Conservation (phyloP, 2,329 filamentous ascomycete species). For the Cladophialophora immunda region DNA sequence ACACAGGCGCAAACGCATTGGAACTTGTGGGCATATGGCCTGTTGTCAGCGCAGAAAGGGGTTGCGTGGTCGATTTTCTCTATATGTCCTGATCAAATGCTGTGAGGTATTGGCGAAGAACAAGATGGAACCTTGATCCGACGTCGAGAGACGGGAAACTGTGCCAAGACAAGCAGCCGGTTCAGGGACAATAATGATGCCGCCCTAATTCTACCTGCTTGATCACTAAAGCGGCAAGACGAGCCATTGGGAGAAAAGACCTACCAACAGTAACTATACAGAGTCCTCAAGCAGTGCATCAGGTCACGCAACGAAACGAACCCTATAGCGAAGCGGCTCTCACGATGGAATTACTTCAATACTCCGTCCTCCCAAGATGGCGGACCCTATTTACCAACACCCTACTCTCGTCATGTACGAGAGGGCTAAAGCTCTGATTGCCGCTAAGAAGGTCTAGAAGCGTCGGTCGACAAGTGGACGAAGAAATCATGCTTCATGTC, state of each 20-base stretch:
- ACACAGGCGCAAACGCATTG: background rate
- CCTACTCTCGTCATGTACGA: no score
- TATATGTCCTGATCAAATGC: background rate
- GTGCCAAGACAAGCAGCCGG: background rate
- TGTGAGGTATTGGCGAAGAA: background rate
- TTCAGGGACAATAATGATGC: background rate
- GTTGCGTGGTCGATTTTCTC: background rate
- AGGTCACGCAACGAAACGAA: no score
- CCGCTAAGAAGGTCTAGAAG: no score
- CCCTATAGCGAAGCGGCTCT: no score
- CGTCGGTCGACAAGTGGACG: no score
- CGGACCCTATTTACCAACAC: no score
- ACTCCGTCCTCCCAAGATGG: no score
- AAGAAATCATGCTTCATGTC: no score
- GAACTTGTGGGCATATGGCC: background rate
- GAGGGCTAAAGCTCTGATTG: no score
- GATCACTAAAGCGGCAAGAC: background rate
- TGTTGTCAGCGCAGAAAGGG: background rate
- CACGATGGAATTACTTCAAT: no score
- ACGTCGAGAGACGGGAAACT: background rate
- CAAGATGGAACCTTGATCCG: background rate
- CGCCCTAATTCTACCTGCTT: background rate
- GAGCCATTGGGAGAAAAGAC: background rate
- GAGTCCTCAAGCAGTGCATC: no score
- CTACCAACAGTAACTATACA: no score